Evolutionary conservation across 345 rosid species (phyloP), one percentile per base, ranked within the genome.

Genomic region (Citrus trifoliata): DNA sequence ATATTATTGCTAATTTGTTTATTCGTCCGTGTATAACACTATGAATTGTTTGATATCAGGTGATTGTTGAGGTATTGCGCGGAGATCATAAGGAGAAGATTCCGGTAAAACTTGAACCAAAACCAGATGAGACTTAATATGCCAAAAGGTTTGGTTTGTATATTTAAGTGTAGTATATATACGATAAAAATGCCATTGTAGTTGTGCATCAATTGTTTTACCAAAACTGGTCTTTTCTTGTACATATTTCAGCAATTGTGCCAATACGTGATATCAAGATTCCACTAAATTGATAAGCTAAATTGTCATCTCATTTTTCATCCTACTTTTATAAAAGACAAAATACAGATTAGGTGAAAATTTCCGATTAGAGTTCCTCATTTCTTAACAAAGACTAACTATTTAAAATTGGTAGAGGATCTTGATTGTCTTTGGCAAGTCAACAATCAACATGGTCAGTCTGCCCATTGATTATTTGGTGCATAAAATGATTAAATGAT

Each of bases 61-160:
- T 93, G 79, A 87, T 71, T 2, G 94, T 95, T 78, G 98, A 93
- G 87, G 97, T 95, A 55, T 82, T 95, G 79, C 93, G 98, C 3
- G 97, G 98, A 5, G 98, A 95, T 83, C 99, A 88, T 71, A 92
- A 93, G 85, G 99, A 95, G 86, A 91, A 92, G 85, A 91, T 95
- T 75, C 88, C 97, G 2, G 95, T 95, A 63, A 75, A 58, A 66
- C 98, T 95, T 25, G 98, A 95, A 86, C 92, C 99, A 32, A 95
- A 91, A 83, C 83, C 93, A 7, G 98, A 93, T 21, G 95, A 93
- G 80, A 82, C 98, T 5, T 95, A 84, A 82, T 77, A 67, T 71
- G 71, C 56, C 21, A 42, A 61, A 42, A 22, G 81, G 65, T 71
- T 71, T 16, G 71, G 77, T 28, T 69, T 79, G 80, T 82, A 67